Evolutionary conservation across 345 rosid genomes (phyloP).

Genomic region (Laguncularia racemosa): DNA sequence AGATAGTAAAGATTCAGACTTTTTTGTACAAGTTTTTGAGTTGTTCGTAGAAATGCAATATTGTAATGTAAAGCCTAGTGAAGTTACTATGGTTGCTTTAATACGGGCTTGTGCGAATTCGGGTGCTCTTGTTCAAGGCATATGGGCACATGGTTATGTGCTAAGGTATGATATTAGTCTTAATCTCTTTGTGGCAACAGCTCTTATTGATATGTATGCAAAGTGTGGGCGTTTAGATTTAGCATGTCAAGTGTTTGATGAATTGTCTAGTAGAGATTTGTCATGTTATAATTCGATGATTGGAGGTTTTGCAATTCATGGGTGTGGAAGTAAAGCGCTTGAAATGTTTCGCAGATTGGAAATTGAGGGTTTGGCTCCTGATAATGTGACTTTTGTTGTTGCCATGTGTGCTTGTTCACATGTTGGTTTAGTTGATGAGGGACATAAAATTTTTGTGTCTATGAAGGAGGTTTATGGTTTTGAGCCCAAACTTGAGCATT

Average conservation of each 20-base stretch:
- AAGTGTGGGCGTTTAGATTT: constrained; percentile 37
- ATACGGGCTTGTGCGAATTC: constrained; percentile 47
- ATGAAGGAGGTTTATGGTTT: constrained; percentile 28
- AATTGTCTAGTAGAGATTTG: constrained; percentile 33
- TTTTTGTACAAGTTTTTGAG: constrained; percentile 21
- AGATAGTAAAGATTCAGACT: not conserved
- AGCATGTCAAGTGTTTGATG: constrained; percentile 42
- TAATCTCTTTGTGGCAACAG: constrained; percentile 46
- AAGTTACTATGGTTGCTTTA: constrained; percentile 50
- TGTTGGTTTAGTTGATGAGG: constrained; percentile 47
- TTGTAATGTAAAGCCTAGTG: constrained; percentile 42
- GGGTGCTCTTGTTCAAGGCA: constrained; percentile 41
- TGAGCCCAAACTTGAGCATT: constrained; percentile 55
- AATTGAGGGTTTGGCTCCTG: constrained; percentile 33
- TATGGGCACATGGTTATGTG: constrained; percentile 51
- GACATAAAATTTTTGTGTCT: constrained; percentile 38
- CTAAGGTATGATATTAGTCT: constrained; percentile 29
- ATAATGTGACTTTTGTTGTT: constrained; percentile 45
- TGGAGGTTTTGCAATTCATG: constrained; percentile 43
- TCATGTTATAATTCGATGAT: constrained; percentile 56
- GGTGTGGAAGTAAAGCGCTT: constrained; percentile 40
- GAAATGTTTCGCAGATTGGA: constrained; percentile 28
- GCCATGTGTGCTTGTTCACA: constrained; percentile 54
- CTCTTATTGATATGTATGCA: constrained; percentile 32
- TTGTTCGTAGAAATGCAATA: constrained; percentile 41